Conservation (phyloP, 768 basidiomycete species). For the Kwoniella europaea region DNA sequence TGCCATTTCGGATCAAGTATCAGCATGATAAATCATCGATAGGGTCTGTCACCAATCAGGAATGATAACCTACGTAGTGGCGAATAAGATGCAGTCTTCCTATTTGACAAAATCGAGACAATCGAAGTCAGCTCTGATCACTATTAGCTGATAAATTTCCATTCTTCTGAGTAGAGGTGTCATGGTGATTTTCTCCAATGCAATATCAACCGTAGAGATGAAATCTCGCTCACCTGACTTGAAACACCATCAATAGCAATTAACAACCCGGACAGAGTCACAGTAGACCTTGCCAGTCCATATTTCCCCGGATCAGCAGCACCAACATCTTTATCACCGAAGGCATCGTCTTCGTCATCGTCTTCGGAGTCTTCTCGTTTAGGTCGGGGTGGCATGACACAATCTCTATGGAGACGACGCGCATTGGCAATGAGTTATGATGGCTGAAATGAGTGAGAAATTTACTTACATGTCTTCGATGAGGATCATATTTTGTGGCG, state of each 20-base stretch:
- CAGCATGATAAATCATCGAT: background rate
- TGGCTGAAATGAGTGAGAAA: background rate
- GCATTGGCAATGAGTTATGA: no score
- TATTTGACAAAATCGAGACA: conserved; percentile 4
- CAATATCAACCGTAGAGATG: no score
- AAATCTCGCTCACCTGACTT: conserved; percentile 47
- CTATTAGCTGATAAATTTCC: background rate
- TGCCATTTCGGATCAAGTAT: background rate
- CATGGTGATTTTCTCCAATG: no score
- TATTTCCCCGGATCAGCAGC: conserved; percentile 19
- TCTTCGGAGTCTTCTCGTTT: background rate
- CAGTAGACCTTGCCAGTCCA: conserved; percentile 31
- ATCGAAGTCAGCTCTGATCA: background rate
- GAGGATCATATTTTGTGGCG: conserved; percentile 80
- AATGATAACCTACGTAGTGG: conserved; percentile 65
- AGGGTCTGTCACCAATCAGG: no score
- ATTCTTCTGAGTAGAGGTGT: no score
- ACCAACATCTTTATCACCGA: background rate
- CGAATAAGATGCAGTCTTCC: conserved; percentile 85
- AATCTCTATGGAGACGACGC: conserved; percentile 19
- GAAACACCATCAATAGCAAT: conserved; percentile 47
- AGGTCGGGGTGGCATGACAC: conserved; percentile 32
- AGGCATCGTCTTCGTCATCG: background rate
- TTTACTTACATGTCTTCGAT: conserved; percentile 73
- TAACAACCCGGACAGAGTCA: conserved; percentile 53